Evolutionary conservation across 2,329 filamentous ascomycete species (phyloP), one percentile per base, ranked within the genome.

Genomic region (Alternaria burnsii): DNA sequence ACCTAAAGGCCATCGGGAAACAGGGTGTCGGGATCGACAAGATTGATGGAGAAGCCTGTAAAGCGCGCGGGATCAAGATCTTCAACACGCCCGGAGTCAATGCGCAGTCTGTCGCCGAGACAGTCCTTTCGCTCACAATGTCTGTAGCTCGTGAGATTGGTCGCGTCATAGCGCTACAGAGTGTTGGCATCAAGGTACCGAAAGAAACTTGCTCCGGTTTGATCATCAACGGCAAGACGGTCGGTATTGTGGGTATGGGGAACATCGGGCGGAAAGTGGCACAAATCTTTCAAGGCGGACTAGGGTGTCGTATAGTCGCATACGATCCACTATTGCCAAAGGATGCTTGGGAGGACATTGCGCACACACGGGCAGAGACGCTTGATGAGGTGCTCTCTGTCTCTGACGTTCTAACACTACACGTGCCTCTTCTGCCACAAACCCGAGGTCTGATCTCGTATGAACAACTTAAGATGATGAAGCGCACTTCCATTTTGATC

Each of bases 11-110:
- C 3, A 79, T 84, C 36, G 80, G 80, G 55, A 84, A 84, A 67
- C 82, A 84, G 32, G 82, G 82, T 1, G 81, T 82, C 1, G 82
- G 82, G 1, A 78, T 83, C 38, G 81, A 84, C 57, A 83, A 81
- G 54, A 67, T 71, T 26, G 81, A 84, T 54, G 66, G 69, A 12
- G 67, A 68, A 0, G 81, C 82, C 3, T 82, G 81, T 53, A 62
- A 70, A 4, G 67, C 71, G 2, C 73, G 78, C 0, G 78, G 74
- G 0, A 80, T 84, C 63, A 76, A 76, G n/a, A 79, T 84, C 28
- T 76, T 81, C 63, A 84, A 84, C 59, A 84, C 82, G 0, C 82
- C 82, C 0, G 82, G 81, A 1, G 78, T 82, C 0, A 84, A 81
- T 59, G 77, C 78, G 0, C 76, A 77, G 2, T 76, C 80, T 2